Evolutionary conservation across 2,329 filamentous ascomycete species (phyloP), one percentile per base, ranked within the genome.

Genomic region (Trichophyton verrucosum): DNA sequence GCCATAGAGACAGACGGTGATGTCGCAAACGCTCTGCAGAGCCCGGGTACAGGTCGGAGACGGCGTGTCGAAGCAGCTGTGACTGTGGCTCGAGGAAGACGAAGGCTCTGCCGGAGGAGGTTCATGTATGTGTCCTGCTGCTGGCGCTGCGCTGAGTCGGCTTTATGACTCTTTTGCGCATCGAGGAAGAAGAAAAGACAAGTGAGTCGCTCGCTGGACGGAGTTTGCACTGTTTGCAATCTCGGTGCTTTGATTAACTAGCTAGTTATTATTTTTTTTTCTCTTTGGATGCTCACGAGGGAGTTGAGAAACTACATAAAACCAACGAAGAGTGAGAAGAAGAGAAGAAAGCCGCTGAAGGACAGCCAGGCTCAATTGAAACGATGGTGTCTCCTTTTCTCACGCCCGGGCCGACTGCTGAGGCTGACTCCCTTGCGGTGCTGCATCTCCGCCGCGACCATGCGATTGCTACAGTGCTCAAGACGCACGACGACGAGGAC

Each of bases 371-470:
- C 27, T n/a, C 51, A 55, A 55, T 36, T 55, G 51, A 36, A 36
- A 55, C 53, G 59, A 76, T 76, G 74, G 69, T 74, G 1, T 96
- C 91, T 8, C 87, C 91, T 0, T 97, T 99, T 67, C 81, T 97
- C 44, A 82, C 87, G 59, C 85, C 88, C 0, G 84, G 86, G 15
- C 70, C 78, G 2, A 74, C 76, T 20, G 85, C 91, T 3, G 77
- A 80, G 9, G 76, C 83, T 22, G 81, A 87, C 66, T 81, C 81
- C 2, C 82, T 97, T 51, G 88, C 91, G 27, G 87, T 97, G 64
- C 80, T 96, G 61, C 89, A 96, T 71, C 82, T 99, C 59, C 92
- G 89, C 63, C 87, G 91, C 75, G 91, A 97, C 74, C 86, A 87
- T 64, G 84, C 91, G 64, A 80, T 91, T 44, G 90, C 92, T 6